Evolutionary conservation across 768 basidiomycete species (phyloP).

Genomic region (Auricularia auricula-judae): DNA sequence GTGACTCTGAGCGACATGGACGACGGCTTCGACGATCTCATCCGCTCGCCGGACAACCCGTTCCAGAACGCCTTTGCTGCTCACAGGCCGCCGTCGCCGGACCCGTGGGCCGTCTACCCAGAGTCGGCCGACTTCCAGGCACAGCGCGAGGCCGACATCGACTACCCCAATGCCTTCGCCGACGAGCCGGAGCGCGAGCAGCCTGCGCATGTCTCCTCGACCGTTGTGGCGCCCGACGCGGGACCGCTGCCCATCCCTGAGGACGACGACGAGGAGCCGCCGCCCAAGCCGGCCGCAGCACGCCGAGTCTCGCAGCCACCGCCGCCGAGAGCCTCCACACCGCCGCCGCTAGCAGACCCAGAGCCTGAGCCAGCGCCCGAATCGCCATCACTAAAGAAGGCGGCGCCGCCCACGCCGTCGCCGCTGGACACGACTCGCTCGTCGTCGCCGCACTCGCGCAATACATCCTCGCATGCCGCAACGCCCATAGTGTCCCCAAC

Average conservation of each 20-base stretch:
- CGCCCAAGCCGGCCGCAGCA: neutral
- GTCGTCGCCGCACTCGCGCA: neutral
- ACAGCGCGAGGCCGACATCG: conserved; percentile 8
- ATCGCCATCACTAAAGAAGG: neutral
- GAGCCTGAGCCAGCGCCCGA: neutral
- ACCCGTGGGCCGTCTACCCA: conserved; percentile 48
- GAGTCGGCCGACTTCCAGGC: conserved; percentile 33
- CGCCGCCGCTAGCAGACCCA: neutral
- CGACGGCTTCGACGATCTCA: conserved; percentile 55
- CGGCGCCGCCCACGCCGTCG: too few species aligned
- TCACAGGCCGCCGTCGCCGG: conserved; percentile 51
- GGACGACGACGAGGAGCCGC: conserved; percentile 12
- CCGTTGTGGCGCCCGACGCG: conserved; percentile 16
- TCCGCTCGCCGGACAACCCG: conserved; percentile 57
- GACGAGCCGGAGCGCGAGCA: conserved; percentile 4
- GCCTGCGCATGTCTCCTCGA: conserved; percentile 2
- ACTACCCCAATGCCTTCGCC: conserved; percentile 4
- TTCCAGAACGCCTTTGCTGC: conserved; percentile 65
- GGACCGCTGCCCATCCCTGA: conserved; percentile 18
- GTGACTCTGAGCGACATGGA: neutral
- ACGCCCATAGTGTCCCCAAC: conserved; percentile 17
- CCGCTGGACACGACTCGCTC: neutral
- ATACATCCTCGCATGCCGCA: conserved; percentile 2
- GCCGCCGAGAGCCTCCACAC: conserved; percentile 5
- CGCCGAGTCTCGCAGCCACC: conserved; percentile 14